These are phyloP conservation scores for Rhodotorula sp. DNA, from an alignment of 1,284 basidiomycete genomes.

Conservation along the genomic window DNA sequence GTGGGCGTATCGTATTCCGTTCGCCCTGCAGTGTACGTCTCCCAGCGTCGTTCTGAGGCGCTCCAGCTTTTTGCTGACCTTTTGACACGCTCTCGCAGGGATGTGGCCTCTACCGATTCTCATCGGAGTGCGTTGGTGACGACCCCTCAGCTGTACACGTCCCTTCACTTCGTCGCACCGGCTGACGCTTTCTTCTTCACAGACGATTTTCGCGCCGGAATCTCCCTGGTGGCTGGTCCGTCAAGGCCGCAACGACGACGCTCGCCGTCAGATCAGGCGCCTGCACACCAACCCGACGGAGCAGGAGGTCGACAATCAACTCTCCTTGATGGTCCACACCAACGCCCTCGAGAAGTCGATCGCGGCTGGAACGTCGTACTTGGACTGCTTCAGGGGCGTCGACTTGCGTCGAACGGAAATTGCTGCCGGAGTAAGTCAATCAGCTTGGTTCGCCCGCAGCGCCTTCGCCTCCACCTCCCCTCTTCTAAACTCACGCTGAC, in stretches of 20 bases:
- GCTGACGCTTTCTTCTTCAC: too few relatives aligned
- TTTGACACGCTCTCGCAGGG: neutral
- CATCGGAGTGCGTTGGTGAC: constrained; percentile 33
- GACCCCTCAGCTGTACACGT: too few relatives aligned
- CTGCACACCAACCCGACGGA: constrained; percentile 50
- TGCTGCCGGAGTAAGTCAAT: constrained; percentile 28
- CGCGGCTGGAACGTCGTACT: constrained; percentile 49
- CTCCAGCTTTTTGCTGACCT: constrained; percentile 39
- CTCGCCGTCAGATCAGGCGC: constrained; percentile 49
- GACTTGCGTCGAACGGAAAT: constrained; percentile 54
- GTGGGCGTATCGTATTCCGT: constrained; percentile 52
- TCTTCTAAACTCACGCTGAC: neutral
- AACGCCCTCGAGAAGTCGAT: constrained; percentile 51
- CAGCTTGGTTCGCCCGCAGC: too few relatives aligned
- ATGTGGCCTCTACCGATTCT: constrained; percentile 45
- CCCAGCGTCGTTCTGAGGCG: too few relatives aligned
- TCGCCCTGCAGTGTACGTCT: constrained; percentile 48
- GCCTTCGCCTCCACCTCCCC: too few relatives aligned
- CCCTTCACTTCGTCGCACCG: too few relatives aligned
- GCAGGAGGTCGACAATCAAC: constrained; percentile 42
- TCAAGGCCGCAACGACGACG: constrained; percentile 53
- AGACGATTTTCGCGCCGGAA: constrained; percentile 47
- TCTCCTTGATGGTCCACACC: constrained; percentile 49
- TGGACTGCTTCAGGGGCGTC: constrained; percentile 54
- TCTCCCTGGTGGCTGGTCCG: constrained; percentile 56